Base-by-base conservation (phyloP, 768 basidiomycete genomes). In the Amanita fuliginea region DNA sequence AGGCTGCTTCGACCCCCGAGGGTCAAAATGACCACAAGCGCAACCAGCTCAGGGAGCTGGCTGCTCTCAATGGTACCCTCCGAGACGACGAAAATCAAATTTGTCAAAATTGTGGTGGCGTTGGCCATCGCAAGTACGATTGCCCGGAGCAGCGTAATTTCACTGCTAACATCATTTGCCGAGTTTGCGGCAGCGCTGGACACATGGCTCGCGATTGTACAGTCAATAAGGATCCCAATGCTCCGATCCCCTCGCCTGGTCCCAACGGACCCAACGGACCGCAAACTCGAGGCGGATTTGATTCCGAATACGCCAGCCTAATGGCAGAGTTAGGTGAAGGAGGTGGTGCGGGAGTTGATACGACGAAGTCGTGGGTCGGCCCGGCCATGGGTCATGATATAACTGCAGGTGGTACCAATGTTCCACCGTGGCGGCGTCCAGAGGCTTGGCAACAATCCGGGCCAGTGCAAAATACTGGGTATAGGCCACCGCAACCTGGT, bases 21-120 rank as follows among this genome's bases (percentile, higher is more conserved):
- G 96, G 94, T 26, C 93, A 99, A 69, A 99, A 99, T 63, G 95
- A 96, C 60, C 96, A 99, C 73, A 99, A 99, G 66, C 87, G 95
- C 47, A 97, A 95, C 61, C 96, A 99, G 68, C 81, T 99, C 40
- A 89, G 96, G 58, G 96, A 99, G 64, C 78, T 99, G 41, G 96
- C 96, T 14, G 93, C 93, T 16, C 71, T 99, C 50, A 99, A 99
- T 62, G 96, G 96, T 69, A 99, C 96, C 40, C 83, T 99, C 49
- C 93, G 96, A 58, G 96, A 99, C 61, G 96, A 99, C 64, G 96
- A 99, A 72, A 98, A 98, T 62, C 96, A 99, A 68, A 83, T 97
- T 54, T 99, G 96, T 70, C 94, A 98, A 71, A 95, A 95, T 62
- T 94, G 89, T 64, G 91, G 88, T 61, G 84, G 84, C 47, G 78